phyloP scores from a whole-genome alignment of 2,329 filamentous ascomycete species.

The Phialophora chinensis region DNA sequence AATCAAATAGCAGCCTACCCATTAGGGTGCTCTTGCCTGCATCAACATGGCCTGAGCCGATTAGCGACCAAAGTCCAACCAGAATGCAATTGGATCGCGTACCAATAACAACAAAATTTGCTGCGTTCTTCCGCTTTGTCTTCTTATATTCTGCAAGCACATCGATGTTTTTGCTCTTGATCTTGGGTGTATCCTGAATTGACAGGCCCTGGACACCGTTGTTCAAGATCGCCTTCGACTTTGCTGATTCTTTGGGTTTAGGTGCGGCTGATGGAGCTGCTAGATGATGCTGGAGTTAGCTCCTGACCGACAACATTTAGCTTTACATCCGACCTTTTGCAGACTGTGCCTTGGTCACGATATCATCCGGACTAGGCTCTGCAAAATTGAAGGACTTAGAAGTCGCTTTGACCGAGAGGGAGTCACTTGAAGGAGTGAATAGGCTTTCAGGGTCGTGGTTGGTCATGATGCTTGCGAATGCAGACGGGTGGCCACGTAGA shows the following conservation, averaged over 20 bases:
- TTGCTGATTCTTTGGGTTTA: slow-evolving; percentile 46
- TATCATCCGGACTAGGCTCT: slow-evolving; percentile 88
- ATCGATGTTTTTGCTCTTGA: slow-evolving; percentile 79
- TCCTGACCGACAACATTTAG: slow-evolving; percentile 45
- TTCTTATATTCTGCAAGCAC: slow-evolving; percentile 82
- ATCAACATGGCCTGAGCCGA: slow-evolving; percentile 80
- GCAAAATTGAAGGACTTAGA: slow-evolving; percentile 66
- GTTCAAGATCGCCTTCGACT: slow-evolving; percentile 44
- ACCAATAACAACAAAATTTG: slow-evolving; percentile 94
- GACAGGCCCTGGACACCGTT: slow-evolving; percentile 56
- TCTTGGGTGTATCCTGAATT: slow-evolving; percentile 58
- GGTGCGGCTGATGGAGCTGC: slow-evolving; percentile 47
- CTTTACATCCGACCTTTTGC: slow-evolving; percentile 67
- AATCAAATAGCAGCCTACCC: slow-evolving; percentile 88
- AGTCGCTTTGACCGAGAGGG: slow-evolving; percentile 19
- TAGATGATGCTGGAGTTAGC: slow-evolving; percentile 31
- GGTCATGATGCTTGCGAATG: slow-evolving; percentile 39
- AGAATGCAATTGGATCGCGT: slow-evolving; percentile 44
- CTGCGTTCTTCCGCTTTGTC: slow-evolving; percentile 75
- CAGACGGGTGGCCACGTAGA: slow-evolving; percentile 34
- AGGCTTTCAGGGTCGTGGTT: slow-evolving; percentile 18
- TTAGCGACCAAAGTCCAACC: slow-evolving; percentile 26
- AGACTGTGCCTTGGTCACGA: slow-evolving; percentile 82
- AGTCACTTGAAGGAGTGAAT: slow-evolving; percentile 11
- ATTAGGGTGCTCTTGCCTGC: slow-evolving; percentile 97